Conservation (phyloP, 805 yeast species). For the Sugiyamaella chiloensis region DNA sequence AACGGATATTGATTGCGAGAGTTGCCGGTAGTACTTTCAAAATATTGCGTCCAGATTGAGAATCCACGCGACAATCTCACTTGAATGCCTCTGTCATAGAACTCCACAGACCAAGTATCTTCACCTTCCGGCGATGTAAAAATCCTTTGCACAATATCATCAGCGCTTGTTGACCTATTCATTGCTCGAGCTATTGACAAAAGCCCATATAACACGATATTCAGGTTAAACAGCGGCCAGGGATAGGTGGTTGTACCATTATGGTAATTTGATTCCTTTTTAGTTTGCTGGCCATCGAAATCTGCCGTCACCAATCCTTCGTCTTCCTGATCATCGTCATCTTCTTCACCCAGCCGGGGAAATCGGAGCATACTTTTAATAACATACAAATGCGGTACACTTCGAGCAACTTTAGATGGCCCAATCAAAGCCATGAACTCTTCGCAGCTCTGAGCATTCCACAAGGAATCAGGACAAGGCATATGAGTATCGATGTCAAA, state of each 20-base stretch:
- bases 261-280: too few relatives aligned
- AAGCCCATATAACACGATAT: constrained; percentile 29
- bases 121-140: background rate
- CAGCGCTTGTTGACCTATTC: constrained; percentile 13
- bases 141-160: constrained; percentile 9
- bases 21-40: constrained; percentile 28
- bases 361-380: constrained; percentile 32
- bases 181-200: constrained; percentile 26
- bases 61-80: constrained; percentile 31
- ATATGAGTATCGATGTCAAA: constrained; percentile 33
- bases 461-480: constrained; percentile 29
- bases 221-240: constrained; percentile 26
- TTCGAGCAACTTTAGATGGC: constrained; percentile 19
- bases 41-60: constrained; percentile 31
- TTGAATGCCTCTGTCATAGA: constrained; percentile 27
- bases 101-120: constrained; percentile 16
- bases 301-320: too few relatives aligned
- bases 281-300: background rate
- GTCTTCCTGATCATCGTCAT: background rate
- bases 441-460: constrained; percentile 26
- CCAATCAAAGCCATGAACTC: constrained; percentile 31
- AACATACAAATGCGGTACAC: constrained; percentile 31
- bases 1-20: constrained; percentile 26
- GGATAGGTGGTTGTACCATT: constrained; percentile 9
- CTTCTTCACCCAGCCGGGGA: constrained; percentile 27